Base-by-base conservation (phyloP, 2,329 filamentous ascomycete genomes). In the Pestalotiopsis sp. region DNA sequence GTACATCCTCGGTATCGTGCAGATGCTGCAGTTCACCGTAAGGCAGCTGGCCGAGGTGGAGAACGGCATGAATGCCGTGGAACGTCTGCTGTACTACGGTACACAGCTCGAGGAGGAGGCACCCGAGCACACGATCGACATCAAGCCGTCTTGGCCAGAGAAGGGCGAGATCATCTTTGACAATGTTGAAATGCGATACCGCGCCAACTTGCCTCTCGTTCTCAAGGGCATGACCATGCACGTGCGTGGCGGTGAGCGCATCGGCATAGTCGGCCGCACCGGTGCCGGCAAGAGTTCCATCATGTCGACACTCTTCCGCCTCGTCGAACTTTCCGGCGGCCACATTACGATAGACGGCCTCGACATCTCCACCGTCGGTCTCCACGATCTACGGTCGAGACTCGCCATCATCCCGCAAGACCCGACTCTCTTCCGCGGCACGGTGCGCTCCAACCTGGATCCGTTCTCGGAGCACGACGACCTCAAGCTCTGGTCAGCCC, bases 11-110 rank as follows among this genome's bases (percentile, higher is more conserved):
- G 88, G 92, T 14, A 97, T 98, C 75, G 94, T 97, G 20, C 93
- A 97, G 79, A 94, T 98, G 92, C 91, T 98, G 72, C 95, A 98
- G 77, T 98, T 98, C 80, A 95, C 94, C 0, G 93, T 98, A 20
- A 90, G 96, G 20, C 95, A 98, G 80, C 86, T 98, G 7, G 95
- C 95, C 31, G 95, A 98, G 79, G 94, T 98, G 9, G 95, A 98
- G 80, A 98, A 98, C 81, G 94, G 95, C 77, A 98, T 98, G 95
- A 98, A 98, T 79, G 91, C 95, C 0, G 96, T 97, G 0, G 95
- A 98, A 81, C 91, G 96, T 64, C 85, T 98, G 41, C 90, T 94
- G 78, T 94, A 97, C 82, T 98, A 98, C 78, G 95, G 93, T 67
- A 93, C 89, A 0, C 81, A 93, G 73, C 87, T 99, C 4, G 94